Evolutionary conservation across 768 basidiomycete genomes (phyloP).

Genomic region (Xerocomellus intermedius): DNA sequence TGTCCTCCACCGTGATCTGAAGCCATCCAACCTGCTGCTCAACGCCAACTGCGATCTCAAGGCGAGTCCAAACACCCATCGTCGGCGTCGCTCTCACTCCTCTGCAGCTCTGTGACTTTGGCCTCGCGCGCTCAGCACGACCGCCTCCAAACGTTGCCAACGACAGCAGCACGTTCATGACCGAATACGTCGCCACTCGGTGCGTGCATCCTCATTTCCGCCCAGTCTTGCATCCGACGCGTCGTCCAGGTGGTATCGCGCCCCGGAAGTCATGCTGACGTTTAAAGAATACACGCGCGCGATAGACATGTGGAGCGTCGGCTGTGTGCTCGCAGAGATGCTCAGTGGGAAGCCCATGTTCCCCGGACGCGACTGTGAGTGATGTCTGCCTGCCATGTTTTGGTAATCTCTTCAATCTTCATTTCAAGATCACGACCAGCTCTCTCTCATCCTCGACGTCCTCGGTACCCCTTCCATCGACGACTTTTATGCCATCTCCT

Average conservation of each 20-base stretch:
- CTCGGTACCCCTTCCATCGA: conserved; percentile 89
- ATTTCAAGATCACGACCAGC: conserved; percentile 77
- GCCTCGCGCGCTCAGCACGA: conserved; percentile 76
- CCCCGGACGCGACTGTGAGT: conserved; percentile 86
- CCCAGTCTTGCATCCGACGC: background rate
- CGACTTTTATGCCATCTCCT: conserved; percentile 92
- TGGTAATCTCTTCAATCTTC: too few relatives aligned
- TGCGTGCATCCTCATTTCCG: conserved; percentile 28
- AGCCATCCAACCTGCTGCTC: conserved; percentile 91
- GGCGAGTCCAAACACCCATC: conserved; percentile 41
- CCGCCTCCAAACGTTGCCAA: conserved; percentile 72
- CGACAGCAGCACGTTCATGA: conserved; percentile 80
- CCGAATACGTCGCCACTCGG: conserved; percentile 95
- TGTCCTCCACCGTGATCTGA: conserved; percentile 93
- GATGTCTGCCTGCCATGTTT: background rate
- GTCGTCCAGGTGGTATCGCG: conserved; percentile 82
- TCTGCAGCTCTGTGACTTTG: conserved; percentile 77
- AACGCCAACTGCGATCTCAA: conserved; percentile 98
- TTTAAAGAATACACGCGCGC: conserved; percentile 94
- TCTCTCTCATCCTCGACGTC: conserved; percentile 91
- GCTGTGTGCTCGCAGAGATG: conserved; percentile 90
- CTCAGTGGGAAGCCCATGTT: conserved; percentile 88
- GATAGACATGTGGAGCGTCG: conserved; percentile 86
- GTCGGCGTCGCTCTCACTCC: background rate
- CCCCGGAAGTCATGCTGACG: conserved; percentile 97